Conservation (phyloP, 192 early-diverging fungal species). For the Backusella tarrabulga region DNA sequence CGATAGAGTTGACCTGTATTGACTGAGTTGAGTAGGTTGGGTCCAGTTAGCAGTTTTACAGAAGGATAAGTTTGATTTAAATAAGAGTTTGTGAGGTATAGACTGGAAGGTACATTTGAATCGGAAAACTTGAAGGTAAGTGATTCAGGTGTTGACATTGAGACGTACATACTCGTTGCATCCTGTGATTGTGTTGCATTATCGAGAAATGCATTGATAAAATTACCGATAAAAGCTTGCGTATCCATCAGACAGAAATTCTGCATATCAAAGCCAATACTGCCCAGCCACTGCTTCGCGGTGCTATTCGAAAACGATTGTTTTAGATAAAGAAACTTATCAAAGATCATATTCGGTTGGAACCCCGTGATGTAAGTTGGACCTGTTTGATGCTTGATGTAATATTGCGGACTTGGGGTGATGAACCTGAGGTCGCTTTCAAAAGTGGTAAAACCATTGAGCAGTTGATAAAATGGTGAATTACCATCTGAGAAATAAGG, state of each 20-base stretch:
- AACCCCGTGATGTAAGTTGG: conserved; percentile 33
- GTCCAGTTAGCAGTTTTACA: conserved; percentile 19
- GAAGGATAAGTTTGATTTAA: conserved; percentile 16
- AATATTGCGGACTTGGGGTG: conserved; percentile 24
- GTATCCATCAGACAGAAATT: conserved; percentile 28
- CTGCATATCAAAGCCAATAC: conserved; percentile 32
- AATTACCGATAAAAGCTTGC: conserved; percentile 30
- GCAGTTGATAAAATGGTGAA: conserved; percentile 24
- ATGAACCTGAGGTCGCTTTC: conserved; percentile 13
- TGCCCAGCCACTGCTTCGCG: not conserved
- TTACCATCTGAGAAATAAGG: conserved; percentile 21
- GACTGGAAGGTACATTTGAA: not conserved
- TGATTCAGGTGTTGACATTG: not conserved
- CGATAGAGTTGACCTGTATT: conserved; percentile 4
- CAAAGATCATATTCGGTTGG: conserved; percentile 38
- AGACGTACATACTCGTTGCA: conserved; percentile 20
- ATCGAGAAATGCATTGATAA: conserved; percentile 28
- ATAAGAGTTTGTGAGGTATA: conserved; percentile 15
- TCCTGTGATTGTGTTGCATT: conserved; percentile 13
- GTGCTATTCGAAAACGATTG: not conserved
- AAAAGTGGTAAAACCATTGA: conserved; percentile 12
- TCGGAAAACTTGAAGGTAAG: conserved; percentile 4
- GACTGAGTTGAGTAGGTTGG: not conserved
- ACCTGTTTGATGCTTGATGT: conserved; percentile 19
- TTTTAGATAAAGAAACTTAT: conserved; percentile 25